Evolutionary conservation across 768 basidiomycete genomes (phyloP).

Genomic region (Russula brevipes): DNA sequence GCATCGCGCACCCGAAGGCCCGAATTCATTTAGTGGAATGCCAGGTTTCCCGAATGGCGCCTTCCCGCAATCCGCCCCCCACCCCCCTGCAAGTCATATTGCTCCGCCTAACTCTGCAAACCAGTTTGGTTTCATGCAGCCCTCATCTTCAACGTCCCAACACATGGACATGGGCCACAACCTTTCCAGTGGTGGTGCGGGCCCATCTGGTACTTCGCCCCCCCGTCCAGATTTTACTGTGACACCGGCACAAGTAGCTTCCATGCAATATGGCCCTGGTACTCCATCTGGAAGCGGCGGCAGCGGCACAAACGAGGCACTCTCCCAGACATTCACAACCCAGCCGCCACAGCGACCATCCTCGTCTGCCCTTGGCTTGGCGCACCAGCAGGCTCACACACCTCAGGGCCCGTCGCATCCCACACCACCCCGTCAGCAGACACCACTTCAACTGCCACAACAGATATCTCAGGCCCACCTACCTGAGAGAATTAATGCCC

Average conservation of each 20-base stretch:
- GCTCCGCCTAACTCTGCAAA: constrained; percentile 7
- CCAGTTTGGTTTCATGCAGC: constrained; percentile 37
- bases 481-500: constrained; percentile 3
- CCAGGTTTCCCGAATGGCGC: constrained; percentile 7
- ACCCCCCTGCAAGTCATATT: constrained; percentile 19
- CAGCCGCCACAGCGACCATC: constrained; percentile 33
- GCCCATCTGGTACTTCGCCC: constrained; percentile 37
- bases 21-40: constrained; percentile 8
- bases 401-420: constrained; percentile 14
- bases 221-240: constrained; percentile 43
- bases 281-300: constrained; percentile 15
- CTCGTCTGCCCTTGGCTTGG: constrained; percentile 27
- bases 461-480: constrained; percentile 22
- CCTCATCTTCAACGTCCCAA: constrained; percentile 46
- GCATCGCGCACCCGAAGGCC: constrained; percentile 14
- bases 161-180: constrained; percentile 43
- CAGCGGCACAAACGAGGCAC: constrained; percentile 30
- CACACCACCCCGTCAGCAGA: constrained; percentile 21
- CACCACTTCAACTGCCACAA: constrained; percentile 23
- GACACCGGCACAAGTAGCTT: constrained; percentile 62
- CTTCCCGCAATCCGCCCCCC: constrained; percentile 33
- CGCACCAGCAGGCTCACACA: constrained; percentile 11
- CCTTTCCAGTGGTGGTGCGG: constrained; percentile 33
- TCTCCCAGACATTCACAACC: constrained; percentile 34
- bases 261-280: constrained; percentile 42